Conservation (phyloP, 78 protist genomes). For the Dictyostelium brefeldianum region DNA sequence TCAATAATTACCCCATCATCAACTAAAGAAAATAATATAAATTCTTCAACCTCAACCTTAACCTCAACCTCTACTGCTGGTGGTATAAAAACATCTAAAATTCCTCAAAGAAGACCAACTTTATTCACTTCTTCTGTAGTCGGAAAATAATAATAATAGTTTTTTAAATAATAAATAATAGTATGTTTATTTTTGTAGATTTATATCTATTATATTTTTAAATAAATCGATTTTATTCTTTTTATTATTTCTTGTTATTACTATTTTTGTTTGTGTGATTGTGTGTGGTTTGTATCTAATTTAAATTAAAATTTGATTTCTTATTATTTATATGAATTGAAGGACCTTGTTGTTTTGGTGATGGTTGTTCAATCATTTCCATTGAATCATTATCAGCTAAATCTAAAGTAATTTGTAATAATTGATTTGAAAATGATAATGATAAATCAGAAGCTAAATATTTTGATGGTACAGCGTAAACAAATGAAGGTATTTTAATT, state of each 20-base stretch:
- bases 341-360: not conserved
- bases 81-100: not conserved
- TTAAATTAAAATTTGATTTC: not conserved
- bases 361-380: not conserved
- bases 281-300: too few species aligned
- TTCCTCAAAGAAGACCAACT: conserved; percentile 18
- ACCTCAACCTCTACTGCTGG: not conserved
- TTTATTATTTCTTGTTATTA: too few species aligned
- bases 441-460: not conserved
- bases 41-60: not conserved
- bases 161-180: too few species aligned
- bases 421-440: not conserved
- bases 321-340: too few species aligned
- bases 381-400: not conserved
- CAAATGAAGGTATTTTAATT: conserved; percentile 26
- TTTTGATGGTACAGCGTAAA: conserved; percentile 11
- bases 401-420: conserved; percentile 16
- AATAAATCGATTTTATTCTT: too few species aligned
- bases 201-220: too few species aligned
- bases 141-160: not conserved
- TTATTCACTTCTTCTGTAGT: not conserved
- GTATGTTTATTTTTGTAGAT: too few species aligned
- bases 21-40: not conserved
- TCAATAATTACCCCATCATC: not conserved
- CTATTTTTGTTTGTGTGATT: too few species aligned